Percentiles rank a stretch among this genome's conserved stretches.
These are phyloP conservation scores for Hymenoscyphus occultus DNA, from an alignment of 2,329 filamentous ascomycete species.

Conservation along the genomic window DNA sequence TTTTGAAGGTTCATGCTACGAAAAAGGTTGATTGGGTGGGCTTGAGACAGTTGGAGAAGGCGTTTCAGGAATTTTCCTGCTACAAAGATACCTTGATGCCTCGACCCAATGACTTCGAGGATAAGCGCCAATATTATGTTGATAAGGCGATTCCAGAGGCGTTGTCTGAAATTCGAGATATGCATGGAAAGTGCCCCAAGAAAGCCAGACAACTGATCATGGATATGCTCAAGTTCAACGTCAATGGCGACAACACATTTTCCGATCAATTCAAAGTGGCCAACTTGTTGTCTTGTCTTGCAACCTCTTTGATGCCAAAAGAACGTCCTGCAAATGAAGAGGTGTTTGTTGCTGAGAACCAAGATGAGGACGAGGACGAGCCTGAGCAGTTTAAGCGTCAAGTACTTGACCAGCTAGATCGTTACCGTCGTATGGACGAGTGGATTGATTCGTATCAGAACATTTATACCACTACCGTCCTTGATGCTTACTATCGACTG, in stretches of 20 bases:
- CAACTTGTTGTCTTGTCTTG: slow-evolving; percentile 65
- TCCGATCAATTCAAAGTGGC: slow-evolving; percentile 90
- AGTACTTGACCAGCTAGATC: slow-evolving; percentile 61
- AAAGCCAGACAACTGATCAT: slow-evolving; percentile 80
- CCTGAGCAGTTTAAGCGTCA: slow-evolving; percentile 41
- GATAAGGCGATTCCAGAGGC: slow-evolving; percentile 80
- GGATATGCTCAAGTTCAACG: slow-evolving; percentile 88
- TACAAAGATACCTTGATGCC: slow-evolving; percentile 75
- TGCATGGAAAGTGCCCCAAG: slow-evolving; percentile 72
- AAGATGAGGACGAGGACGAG: slow-evolving; percentile 44
- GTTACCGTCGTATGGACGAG: slow-evolving; percentile 65
- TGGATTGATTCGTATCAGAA: slow-evolving; percentile 68
- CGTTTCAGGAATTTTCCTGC: slow-evolving; percentile 87
- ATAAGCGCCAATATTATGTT: slow-evolving; percentile 80
- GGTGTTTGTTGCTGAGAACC: slow-evolving; percentile 19
- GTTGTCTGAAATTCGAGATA: slow-evolving; percentile 74
- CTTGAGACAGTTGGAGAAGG: slow-evolving; percentile 76
- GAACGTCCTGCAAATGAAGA: neutral
- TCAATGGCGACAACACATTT: slow-evolving; percentile 85
- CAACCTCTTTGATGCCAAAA: slow-evolving; percentile 53
- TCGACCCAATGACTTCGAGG: slow-evolving; percentile 84
- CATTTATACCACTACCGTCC: slow-evolving; percentile 59
- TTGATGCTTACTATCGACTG: slow-evolving; percentile 58
- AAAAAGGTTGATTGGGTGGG: slow-evolving; percentile 73
- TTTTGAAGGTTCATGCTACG: slow-evolving; percentile 72